Evolutionary conservation across 108 stramenopile species (phyloP), one percentile per base, ranked within the genome.

Genomic region (Aurantiochytrium sp.): DNA sequence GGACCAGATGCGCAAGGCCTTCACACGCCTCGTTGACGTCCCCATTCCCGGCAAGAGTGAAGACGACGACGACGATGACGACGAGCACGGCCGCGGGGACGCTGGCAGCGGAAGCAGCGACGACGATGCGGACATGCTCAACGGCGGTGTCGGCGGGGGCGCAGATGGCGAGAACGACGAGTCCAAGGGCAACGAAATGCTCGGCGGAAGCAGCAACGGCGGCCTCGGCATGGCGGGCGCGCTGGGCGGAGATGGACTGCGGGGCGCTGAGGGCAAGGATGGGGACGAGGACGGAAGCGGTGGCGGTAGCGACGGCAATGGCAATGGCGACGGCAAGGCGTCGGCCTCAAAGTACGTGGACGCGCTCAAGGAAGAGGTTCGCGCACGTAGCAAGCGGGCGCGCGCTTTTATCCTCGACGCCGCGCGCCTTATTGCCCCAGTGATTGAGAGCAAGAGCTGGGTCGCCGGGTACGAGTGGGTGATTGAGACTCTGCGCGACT

Each of bases 381-480:
- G 35, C 16, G 87, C 28, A 35, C 55, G 57, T 29, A 69, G 69
- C 43, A 90, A 90, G 91, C 45, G 87, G 51, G 64, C 45, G 25
- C 35, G 88, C 16, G 45, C 42, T 19, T 94, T 93, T 72, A 92
- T 96, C 49, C 60, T 95, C 25, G 91, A 92, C 25, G 94, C 94
- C 18, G 95, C 95, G n/a, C 88, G 95, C 87, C 91, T 97, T 64
- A 92, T 96, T 60, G 96, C 96, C 8, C 96, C 95, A 12, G 90
- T 88, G 60, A 58, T 96, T 35, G 94, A 95, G n/a, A 60, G 59
- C 53, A 60, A 59, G 49, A 92, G 92, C 60, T 93, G 92, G 90
- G 91, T 93, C 60, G 92, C 88, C 43, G 96, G 95, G 55, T 96
- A 95, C 91, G 91, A 92, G 43, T 96, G 96, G 96, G 94, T 96